These are phyloP conservation scores for Puccinia triticina DNA, from an alignment of 1,284 basidiomycete genomes.

Conservation along the genomic window DNA sequence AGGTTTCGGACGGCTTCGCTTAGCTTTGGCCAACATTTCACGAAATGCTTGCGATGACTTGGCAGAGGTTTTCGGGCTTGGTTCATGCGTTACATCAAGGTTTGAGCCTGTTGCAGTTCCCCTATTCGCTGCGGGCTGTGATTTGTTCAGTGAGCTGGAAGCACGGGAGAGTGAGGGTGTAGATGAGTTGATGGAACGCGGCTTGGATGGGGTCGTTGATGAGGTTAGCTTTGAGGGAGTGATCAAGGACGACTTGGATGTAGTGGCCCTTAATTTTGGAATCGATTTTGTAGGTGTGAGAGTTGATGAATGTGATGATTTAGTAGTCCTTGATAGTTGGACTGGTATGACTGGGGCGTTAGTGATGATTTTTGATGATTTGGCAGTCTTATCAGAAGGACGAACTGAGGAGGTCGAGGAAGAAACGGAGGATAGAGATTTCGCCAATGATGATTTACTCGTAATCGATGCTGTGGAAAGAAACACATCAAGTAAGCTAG, in stretches of 20 bases:
- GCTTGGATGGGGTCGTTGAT: conserved; percentile 6
- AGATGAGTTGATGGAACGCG: conserved; percentile 7
- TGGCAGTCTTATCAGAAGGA: neutral
- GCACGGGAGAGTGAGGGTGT: conserved; percentile 13
- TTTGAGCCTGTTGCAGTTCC: neutral
- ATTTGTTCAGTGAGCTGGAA: conserved; percentile 11
- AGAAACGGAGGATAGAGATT: neutral
- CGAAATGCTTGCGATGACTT: conserved; percentile 37
- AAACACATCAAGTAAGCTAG: neutral
- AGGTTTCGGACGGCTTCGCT: conserved; percentile 20
- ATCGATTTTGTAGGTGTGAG: neutral
- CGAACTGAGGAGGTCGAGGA: conserved; percentile 7
- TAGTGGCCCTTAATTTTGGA: neutral
- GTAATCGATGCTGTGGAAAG: conserved; percentile 9
- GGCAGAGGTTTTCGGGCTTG: conserved; percentile 23
- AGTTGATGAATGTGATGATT: neutral
- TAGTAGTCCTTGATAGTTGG: neutral
- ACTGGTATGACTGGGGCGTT: neutral
- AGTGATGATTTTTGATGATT: neutral
- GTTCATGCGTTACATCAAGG: neutral
- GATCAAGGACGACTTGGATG: neutral
- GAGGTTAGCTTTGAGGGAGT: conserved; percentile 13
- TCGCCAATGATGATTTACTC: neutral
- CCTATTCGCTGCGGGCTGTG: neutral
- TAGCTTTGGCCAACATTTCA: conserved; percentile 42